These are phyloP conservation scores for Clonostachys rhizophaga DNA, from an alignment of 2,329 filamentous ascomycete species.

Conservation along the genomic window DNA sequence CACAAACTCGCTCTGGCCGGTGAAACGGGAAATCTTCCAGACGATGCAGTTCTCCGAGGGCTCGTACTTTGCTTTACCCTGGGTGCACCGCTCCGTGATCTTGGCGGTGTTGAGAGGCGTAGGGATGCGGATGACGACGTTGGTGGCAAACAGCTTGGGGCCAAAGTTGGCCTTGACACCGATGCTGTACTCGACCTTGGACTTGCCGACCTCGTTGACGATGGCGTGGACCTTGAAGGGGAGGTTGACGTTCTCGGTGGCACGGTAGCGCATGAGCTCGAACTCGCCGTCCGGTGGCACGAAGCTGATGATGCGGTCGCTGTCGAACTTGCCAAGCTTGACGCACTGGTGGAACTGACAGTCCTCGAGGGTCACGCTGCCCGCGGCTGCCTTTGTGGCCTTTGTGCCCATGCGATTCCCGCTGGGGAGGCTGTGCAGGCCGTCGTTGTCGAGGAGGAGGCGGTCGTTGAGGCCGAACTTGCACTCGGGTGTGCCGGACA, in stretches of 20 bases:
- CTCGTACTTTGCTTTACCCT: slow-evolving; percentile 98
- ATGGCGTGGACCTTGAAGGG: slow-evolving; percentile 99
- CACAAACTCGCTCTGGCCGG: slow-evolving; percentile 94
- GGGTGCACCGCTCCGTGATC: slow-evolving; percentile 87
- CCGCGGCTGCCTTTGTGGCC: slow-evolving; percentile 90
- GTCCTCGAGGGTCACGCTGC: slow-evolving; percentile 92
- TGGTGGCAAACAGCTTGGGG: slow-evolving; percentile 93
- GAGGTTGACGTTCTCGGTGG: slow-evolving; percentile 96
- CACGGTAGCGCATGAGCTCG: slow-evolving; percentile 97
- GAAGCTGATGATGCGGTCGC: slow-evolving; percentile 94
- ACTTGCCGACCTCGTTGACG: slow-evolving; percentile 94
- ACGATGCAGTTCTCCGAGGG: slow-evolving; percentile 97
- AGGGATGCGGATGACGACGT: slow-evolving; percentile 89
- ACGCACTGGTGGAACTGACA: slow-evolving; percentile 99
- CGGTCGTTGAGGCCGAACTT: slow-evolving; percentile 98
- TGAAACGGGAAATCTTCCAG: slow-evolving; percentile 99
- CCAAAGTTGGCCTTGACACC: slow-evolving; percentile 97
- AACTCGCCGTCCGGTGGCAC: slow-evolving; percentile 97
- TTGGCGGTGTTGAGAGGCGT: slow-evolving; percentile 95
- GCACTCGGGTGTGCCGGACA: slow-evolving; percentile 94
- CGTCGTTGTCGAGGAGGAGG: slow-evolving; percentile 78
- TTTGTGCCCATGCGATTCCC: slow-evolving; percentile 79
- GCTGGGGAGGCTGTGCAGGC: slow-evolving; percentile 59
- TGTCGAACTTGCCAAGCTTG: slow-evolving; percentile 94
- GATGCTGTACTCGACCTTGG: slow-evolving; percentile 98